Base-by-base conservation (phyloP, 2,329 filamentous ascomycete species). In the Pseudovirgaria hyperparasitica region DNA sequence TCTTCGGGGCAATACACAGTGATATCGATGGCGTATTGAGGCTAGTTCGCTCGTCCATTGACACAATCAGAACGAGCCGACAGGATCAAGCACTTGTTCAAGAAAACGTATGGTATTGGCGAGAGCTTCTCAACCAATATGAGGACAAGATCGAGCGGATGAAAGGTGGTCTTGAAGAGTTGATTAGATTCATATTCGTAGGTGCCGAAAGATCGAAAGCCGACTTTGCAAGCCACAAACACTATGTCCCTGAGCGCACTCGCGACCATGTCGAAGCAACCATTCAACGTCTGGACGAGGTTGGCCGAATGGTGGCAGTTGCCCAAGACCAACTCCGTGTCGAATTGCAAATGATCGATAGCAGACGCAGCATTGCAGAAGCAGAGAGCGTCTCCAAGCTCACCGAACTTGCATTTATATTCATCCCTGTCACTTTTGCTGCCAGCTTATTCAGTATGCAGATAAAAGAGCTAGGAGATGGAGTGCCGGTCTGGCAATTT, bases 331-430 rank as follows among this genome's bases (percentile, higher is more conserved):
- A 48, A 4, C 28, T 59, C 5, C 52, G 52, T 17, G 50, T 54
- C 4, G 55, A 57, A 16, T 45, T 52, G 40, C 34, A 41, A 11
- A 40, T 50, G 17, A 28, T 39, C 9, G 43, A 50, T 23, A 45
- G 40, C 25, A 36, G 38, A 14, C 30, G 45, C 16, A 39, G 40
- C 26, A 48, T 49, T 11, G 40, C 34, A 5, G 44, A 51, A 34
- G 43, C 48, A 1, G 37, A 47, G 16, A 45, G 42, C 12, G 38
- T 52, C 4, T 37, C 36, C 1, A 47, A 49, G 23, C 34, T 50
- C 1, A 52, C 48, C 2, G 45, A 51, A 19, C 36, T 52, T 3
- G 44, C 46, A 3, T 52, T 51, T 22, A 29, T 51, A 14, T 51
- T 47, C 33, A 42, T 51, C 4, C 46, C 45, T 5, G 27, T 50